These are phyloP conservation scores for Peronospora farinosa DNA, from an alignment of 352 stramenopile species.

Conservation along the genomic window DNA sequence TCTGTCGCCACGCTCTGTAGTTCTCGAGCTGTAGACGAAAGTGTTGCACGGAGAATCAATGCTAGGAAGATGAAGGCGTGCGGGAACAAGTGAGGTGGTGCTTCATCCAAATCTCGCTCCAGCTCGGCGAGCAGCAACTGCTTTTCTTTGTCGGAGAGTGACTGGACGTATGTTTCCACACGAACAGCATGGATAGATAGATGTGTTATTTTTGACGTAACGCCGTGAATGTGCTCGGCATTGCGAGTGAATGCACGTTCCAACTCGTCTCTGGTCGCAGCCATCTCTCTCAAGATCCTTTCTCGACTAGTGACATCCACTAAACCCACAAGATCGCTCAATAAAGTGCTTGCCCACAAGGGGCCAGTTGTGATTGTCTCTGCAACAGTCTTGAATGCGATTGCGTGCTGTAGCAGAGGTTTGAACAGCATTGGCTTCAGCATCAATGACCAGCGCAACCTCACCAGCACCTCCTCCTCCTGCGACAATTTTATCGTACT, in stretches of 20 bases:
- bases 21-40: neutral
- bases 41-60: constrained; percentile 5
- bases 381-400: constrained; percentile 26
- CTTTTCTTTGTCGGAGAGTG: constrained; percentile 11
- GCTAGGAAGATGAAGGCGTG: constrained; percentile 26
- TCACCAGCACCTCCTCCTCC: constrained; percentile 25
- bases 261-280: constrained; percentile 9
- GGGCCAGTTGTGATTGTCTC: neutral
- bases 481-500: constrained; percentile 11
- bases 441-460: constrained; percentile 37
- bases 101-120: constrained; percentile 29
- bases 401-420: constrained; percentile 26
- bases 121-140: constrained; percentile 22
- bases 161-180: constrained; percentile 5
- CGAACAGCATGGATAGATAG: neutral
- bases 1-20: constrained; percentile 3
- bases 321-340: constrained; percentile 8
- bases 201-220: neutral
- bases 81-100: constrained; percentile 21
- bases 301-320: constrained; percentile 10
- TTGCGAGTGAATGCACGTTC: constrained; percentile 5
- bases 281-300: constrained; percentile 11
- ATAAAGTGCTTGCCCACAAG: constrained; percentile 7
- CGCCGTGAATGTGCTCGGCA: constrained; percentile 11
- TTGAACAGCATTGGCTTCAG: constrained; percentile 43